A percentile compares a stretch with the other conserved stretches of the same genome.
phyloP scores from a whole-genome alignment of 164 flowering plant species.

The Nymphaea colorata region DNA sequence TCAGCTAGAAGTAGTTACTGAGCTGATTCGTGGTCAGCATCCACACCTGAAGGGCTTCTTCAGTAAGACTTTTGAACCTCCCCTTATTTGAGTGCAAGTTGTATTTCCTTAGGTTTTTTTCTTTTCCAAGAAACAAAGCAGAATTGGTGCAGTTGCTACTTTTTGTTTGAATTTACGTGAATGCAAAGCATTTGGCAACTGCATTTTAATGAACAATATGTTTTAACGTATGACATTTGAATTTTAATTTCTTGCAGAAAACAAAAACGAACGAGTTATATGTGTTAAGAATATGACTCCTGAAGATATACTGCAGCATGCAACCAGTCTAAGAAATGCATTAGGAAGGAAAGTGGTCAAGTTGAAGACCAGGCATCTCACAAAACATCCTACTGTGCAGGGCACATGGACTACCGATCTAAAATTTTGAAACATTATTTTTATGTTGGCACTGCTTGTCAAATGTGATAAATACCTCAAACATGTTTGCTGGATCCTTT shows the following conservation, averaged over 20 bases:
- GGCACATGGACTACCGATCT: constrained; percentile 84
- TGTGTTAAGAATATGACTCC: constrained; percentile 52
- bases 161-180: too few species aligned
- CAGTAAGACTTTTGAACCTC: constrained; percentile 27
- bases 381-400: constrained; percentile 82
- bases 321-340: constrained; percentile 62
- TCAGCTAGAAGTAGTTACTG: constrained; percentile 76
- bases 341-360: constrained; percentile 71
- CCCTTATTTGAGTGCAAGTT: not conserved
- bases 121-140: too few species aligned
- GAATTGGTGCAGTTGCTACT: too few species aligned
- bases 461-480: too few species aligned
- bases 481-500: too few species aligned
- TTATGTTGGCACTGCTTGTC: too few species aligned
- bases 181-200: too few species aligned
- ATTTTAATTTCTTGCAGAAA: constrained; percentile 24
- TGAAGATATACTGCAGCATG: constrained; percentile 37
- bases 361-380: constrained; percentile 76
- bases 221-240: too few species aligned
- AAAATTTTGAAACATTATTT: constrained; percentile 20
- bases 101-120: not conserved
- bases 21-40: constrained; percentile 85
- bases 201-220: too few species aligned
- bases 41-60: constrained; percentile 73
- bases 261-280: constrained; percentile 70